Base-by-base conservation (phyloP, 192 early-diverging fungal species). In the Podila clonocystis region DNA sequence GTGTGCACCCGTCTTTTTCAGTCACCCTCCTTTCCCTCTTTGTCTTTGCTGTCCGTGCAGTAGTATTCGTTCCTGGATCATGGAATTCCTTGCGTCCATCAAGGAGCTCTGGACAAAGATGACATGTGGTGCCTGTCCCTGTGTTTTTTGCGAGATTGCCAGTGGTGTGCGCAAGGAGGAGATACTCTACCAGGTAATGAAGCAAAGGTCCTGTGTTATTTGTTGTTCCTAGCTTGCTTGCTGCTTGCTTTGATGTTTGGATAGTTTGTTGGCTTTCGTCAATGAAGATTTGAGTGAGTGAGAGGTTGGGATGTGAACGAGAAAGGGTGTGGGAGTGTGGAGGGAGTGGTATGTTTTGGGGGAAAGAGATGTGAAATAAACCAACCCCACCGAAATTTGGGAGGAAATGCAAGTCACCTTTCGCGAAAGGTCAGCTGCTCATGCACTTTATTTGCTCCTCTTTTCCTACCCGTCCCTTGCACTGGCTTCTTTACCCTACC, bases 161-260 rank as follows among this genome's bases (percentile, higher is more conserved):
- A 55, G 52, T 11, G 52, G 52, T 24, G 24, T 55, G 5, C 52
- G 52, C 20, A 55, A n/a, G 52, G 52, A 55, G 52, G 52, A 55
- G 8, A 55, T 55, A 55, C 52, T 55, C 52, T 55, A 55, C 52
- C 52, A 55, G 52, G 52, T 55, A 55, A 55, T 36, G 52, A 55
- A 7, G 2, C 6, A 11, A 5, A 0, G 41, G 15, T 4, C 3
- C 41, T 45, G 19, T 65, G 38, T 50, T 38, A 45, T 65, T 63
- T 22, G 38, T 28, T 9, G 13, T 63, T 5, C 36, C 41, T 45
- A 9, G 41, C 34, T 36, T 45, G 41, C 11, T 45, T 45, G 31
- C 2, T 31, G 33, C 41, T 45, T n/a, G 2, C 41, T 45, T 45
- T 45, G 41, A 45, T 45, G 15, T 45, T 45, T 45, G 3, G 57